A percentile compares a stretch with the other conserved stretches of the same genome.
Conservation (phyloP, 2,329 filamentous ascomycete genomes). For the Monosporascus sp. region DNA sequence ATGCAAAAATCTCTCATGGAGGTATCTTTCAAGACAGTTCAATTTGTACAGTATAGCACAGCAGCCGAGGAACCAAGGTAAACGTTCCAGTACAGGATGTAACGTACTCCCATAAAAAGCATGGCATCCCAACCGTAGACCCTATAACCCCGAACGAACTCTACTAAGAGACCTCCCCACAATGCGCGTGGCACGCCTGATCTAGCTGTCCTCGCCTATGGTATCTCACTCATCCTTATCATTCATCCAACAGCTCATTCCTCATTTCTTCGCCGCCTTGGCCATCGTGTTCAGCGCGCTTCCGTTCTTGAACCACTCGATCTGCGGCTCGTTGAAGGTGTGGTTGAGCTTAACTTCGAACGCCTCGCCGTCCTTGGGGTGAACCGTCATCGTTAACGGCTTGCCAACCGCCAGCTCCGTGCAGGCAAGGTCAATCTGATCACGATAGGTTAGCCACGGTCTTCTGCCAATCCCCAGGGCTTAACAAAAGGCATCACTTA, state of each 20-base stretch:
- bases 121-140: conserved; percentile 24
- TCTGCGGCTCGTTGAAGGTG: conserved; percentile 97
- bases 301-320: conserved; percentile 99
- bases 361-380: conserved; percentile 77
- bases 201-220: conserved; percentile 11
- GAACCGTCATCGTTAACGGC: conserved; percentile 85
- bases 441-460: conserved; percentile 15
- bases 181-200: conserved; percentile 17
- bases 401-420: conserved; percentile 89
- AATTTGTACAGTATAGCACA: conserved; percentile 31
- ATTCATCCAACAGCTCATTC: conserved; percentile 1
- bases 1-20: background rate
- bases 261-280: conserved; percentile 45
- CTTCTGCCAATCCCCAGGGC: background rate
- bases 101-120: conserved; percentile 10
- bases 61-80: conserved; percentile 21
- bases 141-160: conserved; percentile 24
- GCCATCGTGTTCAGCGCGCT: conserved; percentile 98
- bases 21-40: conserved; percentile 21
- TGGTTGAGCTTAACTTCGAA: conserved; percentile 84
- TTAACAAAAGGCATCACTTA: conserved; percentile 24
- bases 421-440: conserved; percentile 72
- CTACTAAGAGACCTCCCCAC: conserved; percentile 27
- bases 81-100: conserved; percentile 19
- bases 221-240: conserved; percentile 12